Evolutionary conservation across 768 basidiomycete genomes (phyloP).

Genomic region (Hygrophoropsis aurantiaca): DNA sequence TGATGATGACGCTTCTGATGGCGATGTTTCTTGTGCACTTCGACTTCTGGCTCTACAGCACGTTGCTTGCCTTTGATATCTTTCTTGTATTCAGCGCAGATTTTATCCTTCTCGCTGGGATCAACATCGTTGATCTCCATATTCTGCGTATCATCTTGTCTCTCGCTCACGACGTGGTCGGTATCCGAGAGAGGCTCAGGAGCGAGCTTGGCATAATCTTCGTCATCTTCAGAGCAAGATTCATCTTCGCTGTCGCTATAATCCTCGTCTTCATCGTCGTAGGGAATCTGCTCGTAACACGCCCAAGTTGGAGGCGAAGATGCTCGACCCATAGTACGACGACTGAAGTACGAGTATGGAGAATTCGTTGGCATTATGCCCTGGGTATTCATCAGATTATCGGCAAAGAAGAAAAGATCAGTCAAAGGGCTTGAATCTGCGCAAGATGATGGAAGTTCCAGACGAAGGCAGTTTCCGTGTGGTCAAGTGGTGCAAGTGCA

Average conservation of each 20-base stretch:
- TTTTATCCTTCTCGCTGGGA: slow-evolving; percentile 36
- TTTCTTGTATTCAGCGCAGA: slow-evolving; percentile 42
- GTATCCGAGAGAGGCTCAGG: slow-evolving; percentile 30
- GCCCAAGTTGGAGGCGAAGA: slow-evolving; percentile 87
- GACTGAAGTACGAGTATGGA: slow-evolving; percentile 44
- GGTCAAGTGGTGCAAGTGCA: slow-evolving; percentile 8
- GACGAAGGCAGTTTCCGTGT: not conserved
- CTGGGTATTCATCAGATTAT: slow-evolving; percentile 19
- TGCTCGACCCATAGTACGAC: slow-evolving; percentile 75
- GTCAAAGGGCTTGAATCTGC: slow-evolving; percentile 5
- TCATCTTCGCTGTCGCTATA: slow-evolving; percentile 56
- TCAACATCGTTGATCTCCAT: slow-evolving; percentile 53
- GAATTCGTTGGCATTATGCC: slow-evolving; percentile 20
- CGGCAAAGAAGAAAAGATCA: slow-evolving; percentile 2
- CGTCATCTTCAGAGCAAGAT: slow-evolving; percentile 75
- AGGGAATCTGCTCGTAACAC: slow-evolving; percentile 87
- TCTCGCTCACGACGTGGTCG: slow-evolving; percentile 26
- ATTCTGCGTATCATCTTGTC: slow-evolving; percentile 49
- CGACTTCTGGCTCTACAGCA: slow-evolving; percentile 66
- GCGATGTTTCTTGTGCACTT: slow-evolving; percentile 44
- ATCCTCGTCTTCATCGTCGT: slow-evolving; percentile 51
- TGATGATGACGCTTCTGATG: slow-evolving; percentile 55
- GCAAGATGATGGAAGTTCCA: not conserved
- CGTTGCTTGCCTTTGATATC: slow-evolving; percentile 82
- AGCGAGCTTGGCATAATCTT: slow-evolving; percentile 47